Base-by-base conservation (phyloP, 805 yeast species). In the Candida chauliodis region DNA sequence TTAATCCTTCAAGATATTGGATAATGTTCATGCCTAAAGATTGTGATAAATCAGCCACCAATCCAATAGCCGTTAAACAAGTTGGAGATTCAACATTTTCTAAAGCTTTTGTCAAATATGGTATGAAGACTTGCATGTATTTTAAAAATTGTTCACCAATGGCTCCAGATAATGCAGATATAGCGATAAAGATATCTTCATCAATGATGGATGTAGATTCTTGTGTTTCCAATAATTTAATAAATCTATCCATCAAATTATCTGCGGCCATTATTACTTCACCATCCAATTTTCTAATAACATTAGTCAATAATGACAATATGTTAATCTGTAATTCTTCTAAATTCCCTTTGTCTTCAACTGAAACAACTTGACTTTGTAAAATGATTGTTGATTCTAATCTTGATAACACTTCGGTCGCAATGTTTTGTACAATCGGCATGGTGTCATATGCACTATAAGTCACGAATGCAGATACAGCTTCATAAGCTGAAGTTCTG, bases 401-500 rank as follows among this genome's bases (percentile, higher is more conserved):
- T 49, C 95, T 79, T 42, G 64, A 65, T 54, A 91, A 70, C 18
- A 83, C 80, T 49, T 83, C 90, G 7, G 79, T 66, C 2, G 96
- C 95, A 48, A 91, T 76, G 33, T 73, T 70, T 44, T 84, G 81
- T 25, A 90, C 81, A 17, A 79, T 61, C 25, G 77, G 78, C 59
- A 84, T 71, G 28, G 84, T 84, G 52, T 78, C 85, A 31, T 71
- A 72, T 5, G 95, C 79, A 53, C 91, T 74, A 59, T 76, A 84
- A 34, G 80, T 73, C 17, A 91, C 95, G 54, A 90, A 68, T 0
- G 91, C 73, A 2, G 95, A 81, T 48, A 93, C 67, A 0, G 97
- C 95, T 63, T 95, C 96, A 59, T 88, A 93, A 2, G 98, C 95
- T n/a, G 97, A 88, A 2, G 98, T 91, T 56, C 98, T 76, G 5